Evolutionary conservation across 208 protist genomes (phyloP), one percentile per base, ranked within the genome.

Genomic region (Histomonas meleagridis): DNA sequence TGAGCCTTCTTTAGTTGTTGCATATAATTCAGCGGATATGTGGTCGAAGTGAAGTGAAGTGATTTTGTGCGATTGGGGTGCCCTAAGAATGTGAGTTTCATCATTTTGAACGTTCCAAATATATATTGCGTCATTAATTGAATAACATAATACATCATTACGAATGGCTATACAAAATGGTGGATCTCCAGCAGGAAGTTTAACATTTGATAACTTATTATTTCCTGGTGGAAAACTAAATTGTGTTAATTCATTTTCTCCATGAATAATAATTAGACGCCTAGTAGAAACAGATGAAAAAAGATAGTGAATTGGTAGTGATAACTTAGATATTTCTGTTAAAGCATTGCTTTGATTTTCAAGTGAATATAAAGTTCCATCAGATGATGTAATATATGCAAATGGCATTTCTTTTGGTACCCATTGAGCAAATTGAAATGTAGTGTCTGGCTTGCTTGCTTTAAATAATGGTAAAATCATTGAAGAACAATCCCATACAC

Each of bases 51-150:
- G 55, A 55, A 86, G 76, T 38, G 76, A 86, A 28, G 76, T 86
- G 18, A 86, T 46, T 5, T 86, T 86, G n/a, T 86, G 40, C 28
- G 51, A 16, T 14, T 86, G 26, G 10, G 76, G 76, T 26, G 76
- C 55, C 38, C 76, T 23, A 16, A 86, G 55, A 57, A 86, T 86
- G 21, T 86, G 76, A 38, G 76, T 86, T 51, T 86, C 76, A 55
- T 86, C 76, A 1, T 43, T 51, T 32, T 86, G 43, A 53, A 86
- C 38, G 38, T 86, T 86, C 28, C 23, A 49, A 38, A 86, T 55
- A 46, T 86, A 51, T 14, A 86, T 86, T 55, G 76, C 46, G 38
- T 86, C 46, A 38, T 48, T 48, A 49, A 86, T 86, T 53, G 76
- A 43, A 35, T 86, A 86, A n/a, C 76, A 86, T 40, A 86, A 55